Evolutionary conservation across 2,329 filamentous ascomycete genomes (phyloP), one percentile per base, ranked within the genome.

Genomic region (Chlorencoelia australis): DNA sequence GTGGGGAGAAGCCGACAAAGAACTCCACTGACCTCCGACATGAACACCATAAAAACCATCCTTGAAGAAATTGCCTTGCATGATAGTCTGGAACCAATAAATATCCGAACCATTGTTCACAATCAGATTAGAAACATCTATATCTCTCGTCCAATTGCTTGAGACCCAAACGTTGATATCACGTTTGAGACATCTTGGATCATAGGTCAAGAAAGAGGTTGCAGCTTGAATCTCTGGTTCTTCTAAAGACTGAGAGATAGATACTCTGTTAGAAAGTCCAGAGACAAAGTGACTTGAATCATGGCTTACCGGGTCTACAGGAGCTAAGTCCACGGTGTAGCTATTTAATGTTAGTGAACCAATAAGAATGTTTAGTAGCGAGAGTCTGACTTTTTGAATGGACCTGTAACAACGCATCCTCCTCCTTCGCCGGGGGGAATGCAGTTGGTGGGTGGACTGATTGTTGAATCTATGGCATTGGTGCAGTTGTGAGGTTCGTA

Each of bases 351-450:
- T 25, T 25, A 25, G 13, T 25, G 6, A n/a, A n/a, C n/a, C n/a
- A n/a, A n/a, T n/a, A n/a, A n/a, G n/a, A n/a, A n/a, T n/a, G n/a
- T n/a, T n/a, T n/a, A n/a, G n/a, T n/a, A n/a, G n/a, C n/a, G n/a
- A 29, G 14, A n/a, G 6, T 15, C 31, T 14, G 38, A 57, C 52
- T 67, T 54, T 39, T 52, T 59, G 52, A 68, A 67, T 2, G 66
- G 65, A 1, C 66, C 66, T 2, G 56, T 60, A 7, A 53, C 59
- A 3, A 77, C 59, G 46, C 70, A 75, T 3, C 71, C 72, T 19
- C 71, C 71, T n/a, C 72, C 71, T 1, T 62, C 63, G 15, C 68
- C 35, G 1, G 63, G 64, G 0, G 64, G 66, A 37, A 54, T 47
- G 40, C 60, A 16, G 24, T 49, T 34, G n/a, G 35, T 40, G 7